These are phyloP conservation scores for Coemansia sp. DNA, from an alignment of 192 early-diverging fungal species.

Conservation along the genomic window DNA sequence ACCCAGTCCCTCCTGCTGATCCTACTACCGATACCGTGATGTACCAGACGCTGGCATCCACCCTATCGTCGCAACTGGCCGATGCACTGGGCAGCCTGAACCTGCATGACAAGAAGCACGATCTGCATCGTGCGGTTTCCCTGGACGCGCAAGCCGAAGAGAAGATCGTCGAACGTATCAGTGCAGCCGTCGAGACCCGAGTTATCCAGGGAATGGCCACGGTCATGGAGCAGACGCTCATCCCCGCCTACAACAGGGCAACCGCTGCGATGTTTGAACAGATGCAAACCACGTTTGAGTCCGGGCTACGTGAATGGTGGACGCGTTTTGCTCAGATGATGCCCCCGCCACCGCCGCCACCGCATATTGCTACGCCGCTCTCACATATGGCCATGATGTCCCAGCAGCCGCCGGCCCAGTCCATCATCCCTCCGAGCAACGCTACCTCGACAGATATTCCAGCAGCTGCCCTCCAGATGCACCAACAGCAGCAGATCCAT, in stretches of 20 bases:
- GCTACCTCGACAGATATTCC: neutral
- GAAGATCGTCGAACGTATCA: constrained; percentile 34
- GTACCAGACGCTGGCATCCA: neutral
- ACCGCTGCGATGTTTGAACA: constrained; percentile 56
- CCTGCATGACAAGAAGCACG: neutral
- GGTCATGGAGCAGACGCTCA: constrained; percentile 46
- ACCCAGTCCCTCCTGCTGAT: too few relatives aligned
- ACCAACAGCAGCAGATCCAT: constrained; percentile 6
- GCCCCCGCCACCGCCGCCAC: constrained; percentile 37
- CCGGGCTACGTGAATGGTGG: constrained; percentile 53
- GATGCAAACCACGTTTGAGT: constrained; percentile 51
- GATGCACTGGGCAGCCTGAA: constrained; percentile 18
- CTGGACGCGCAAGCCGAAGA: constrained; percentile 33
- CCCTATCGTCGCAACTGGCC: constrained; percentile 17
- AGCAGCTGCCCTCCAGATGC: neutral
- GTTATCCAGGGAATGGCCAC: constrained; percentile 29
- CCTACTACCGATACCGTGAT: neutral
- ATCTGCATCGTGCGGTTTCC: neutral
- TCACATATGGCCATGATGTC: constrained; percentile 41
- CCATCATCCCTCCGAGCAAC: neutral
- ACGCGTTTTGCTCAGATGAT: constrained; percentile 46
- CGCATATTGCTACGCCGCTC: constrained; percentile 34
- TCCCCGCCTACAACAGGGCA: constrained; percentile 51
- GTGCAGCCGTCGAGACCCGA: constrained; percentile 23
- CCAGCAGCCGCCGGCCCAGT: constrained; percentile 18